These are phyloP conservation scores for Rhinocladiella similis DNA, from an alignment of 2,329 filamentous ascomycete genomes.

Conservation along the genomic window DNA sequence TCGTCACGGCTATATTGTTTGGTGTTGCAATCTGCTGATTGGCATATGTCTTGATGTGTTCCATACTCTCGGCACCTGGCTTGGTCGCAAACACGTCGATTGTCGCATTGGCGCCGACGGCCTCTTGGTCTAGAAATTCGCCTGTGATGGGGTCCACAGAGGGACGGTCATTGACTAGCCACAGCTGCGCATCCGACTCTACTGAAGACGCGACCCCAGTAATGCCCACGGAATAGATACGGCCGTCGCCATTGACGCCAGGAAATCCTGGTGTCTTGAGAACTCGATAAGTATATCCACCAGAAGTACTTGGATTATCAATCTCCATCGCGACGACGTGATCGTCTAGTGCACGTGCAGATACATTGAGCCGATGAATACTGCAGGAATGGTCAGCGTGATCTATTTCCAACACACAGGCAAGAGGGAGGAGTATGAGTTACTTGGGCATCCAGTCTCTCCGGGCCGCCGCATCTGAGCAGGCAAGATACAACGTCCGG, in stretches of 20 bases:
- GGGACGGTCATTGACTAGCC: conserved; percentile 39
- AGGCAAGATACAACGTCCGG: conserved; percentile 32
- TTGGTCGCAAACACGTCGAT: conserved; percentile 38
- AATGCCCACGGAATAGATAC: conserved; percentile 34
- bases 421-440: neutral
- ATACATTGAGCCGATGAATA: conserved; percentile 27
- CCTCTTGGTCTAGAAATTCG: conserved; percentile 32
- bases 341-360: conserved; percentile 28
- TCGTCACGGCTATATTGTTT: conserved; percentile 38
- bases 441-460: conserved; percentile 31
- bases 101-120: conserved; percentile 39
- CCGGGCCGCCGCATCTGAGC: conserved; percentile 27
- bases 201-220: conserved; percentile 29
- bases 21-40: conserved; percentile 36
- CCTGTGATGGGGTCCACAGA: conserved; percentile 35
- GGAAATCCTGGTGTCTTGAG: conserved; percentile 24
- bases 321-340: conserved; percentile 33
- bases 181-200: conserved; percentile 13
- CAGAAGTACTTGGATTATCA: conserved; percentile 25
- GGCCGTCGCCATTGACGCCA: conserved; percentile 35
- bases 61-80: conserved; percentile 29
- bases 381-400: conserved; percentile 1
- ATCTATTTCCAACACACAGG: neutral
- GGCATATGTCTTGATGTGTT: conserved; percentile 36
- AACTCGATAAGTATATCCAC: conserved; percentile 23